Evolutionary conservation across 1,284 basidiomycete genomes (phyloP), one percentile per base, ranked within the genome.

Genomic region (Vanrija sp.): DNA sequence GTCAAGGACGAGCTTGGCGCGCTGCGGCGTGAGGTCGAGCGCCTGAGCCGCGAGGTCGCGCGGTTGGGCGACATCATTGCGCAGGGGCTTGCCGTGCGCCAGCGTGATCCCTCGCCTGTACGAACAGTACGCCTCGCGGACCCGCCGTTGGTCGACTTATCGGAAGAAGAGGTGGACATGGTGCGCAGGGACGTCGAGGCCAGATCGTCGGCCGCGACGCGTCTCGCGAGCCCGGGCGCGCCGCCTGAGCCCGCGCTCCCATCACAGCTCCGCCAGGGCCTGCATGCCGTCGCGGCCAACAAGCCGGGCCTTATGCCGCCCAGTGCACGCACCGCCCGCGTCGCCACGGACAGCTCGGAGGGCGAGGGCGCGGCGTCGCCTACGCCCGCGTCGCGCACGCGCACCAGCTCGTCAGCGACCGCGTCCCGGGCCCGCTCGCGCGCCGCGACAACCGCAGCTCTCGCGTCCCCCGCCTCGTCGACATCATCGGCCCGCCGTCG

Each of bases 41-140:
- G 86, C 28, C 81, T 94, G 4, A 85, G 83, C 0, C 84, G 84
- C 3, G 90, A 94, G 72, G 87, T 92, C 1, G 85, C 87, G 57
- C 85, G 88, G 4, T 78, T 93, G n/a, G 81, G 86, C 18, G 85
- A 84, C 0, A 86, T 92, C 0, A 88, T 92, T 0, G 89, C 91
- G 67, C 86, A 90, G 57, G 89, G 89, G 0, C 78, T 93, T 44
- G 82, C 84, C 51, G 88, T 89, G 62, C 78, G 88, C 23, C 78
- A 34, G 34, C 85, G 21, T 60, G 60, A 25, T 65, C 64, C n/a
- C 51, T 69, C 28, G 66, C 51, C 21, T 49, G 47, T 15, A 47
- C 45, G 29, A 47, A 63, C 55, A 7, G 46, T 61, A 43, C 59
- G 55, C 15, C 46, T 61, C 28, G 51, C 51, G 8, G 59, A 55